Evolutionary conservation across 2,329 filamentous ascomycete species (phyloP), one percentile per base, ranked within the genome.

Genomic region (Drechslerella coelobrocha): DNA sequence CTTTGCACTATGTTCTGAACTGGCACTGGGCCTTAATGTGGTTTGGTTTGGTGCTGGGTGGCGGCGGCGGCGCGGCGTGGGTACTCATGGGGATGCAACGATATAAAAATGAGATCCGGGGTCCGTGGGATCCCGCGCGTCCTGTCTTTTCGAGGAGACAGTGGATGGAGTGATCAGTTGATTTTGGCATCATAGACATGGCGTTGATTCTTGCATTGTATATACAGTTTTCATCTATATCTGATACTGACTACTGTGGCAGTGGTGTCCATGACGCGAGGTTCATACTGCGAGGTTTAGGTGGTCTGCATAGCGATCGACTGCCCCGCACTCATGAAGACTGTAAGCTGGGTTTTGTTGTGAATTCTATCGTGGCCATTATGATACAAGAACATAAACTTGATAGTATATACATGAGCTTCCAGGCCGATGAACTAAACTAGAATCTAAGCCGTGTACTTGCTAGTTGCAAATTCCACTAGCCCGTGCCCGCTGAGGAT

Each of bases 81-180:
- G 97, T 94, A 92, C 81, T 99, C 73, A 97, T 99, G 77, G 90
- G 92, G 7, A 79, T 99, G 79, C 94, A 99, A 80, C 93, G 96
- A 81, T 99, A 97, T 80, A 99, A 99, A 83, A 97, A 97, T 78
- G 94, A 97, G 80, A 97, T 99, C 74, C 91, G 92, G 77, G 94
- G 94, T 45, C 94, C 94, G 0, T 99, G 94, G 94, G 94, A 99
- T 81, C 92, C 93, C 19, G 94, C 94, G 5, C 84, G 92, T 77
- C 94, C 94, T 8, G 86, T 94, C 61, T 92, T 94, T 73, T 71
- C 60, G 2, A 86, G 91, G 77, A 88, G 88, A 76, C 82, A 86
- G 43, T 83, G 81, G 81, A 81, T 82, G 66, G 73, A 75, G 21
- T 75, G 31, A 52, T 23, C 19, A 21, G 19, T 45, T 21, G 17